A percentile compares a stretch with the other conserved stretches of the same genome.
These are phyloP conservation scores for Conticribra weissflogii DNA, from an alignment of 108 stramenopile genomes.

Conservation along the genomic window DNA sequence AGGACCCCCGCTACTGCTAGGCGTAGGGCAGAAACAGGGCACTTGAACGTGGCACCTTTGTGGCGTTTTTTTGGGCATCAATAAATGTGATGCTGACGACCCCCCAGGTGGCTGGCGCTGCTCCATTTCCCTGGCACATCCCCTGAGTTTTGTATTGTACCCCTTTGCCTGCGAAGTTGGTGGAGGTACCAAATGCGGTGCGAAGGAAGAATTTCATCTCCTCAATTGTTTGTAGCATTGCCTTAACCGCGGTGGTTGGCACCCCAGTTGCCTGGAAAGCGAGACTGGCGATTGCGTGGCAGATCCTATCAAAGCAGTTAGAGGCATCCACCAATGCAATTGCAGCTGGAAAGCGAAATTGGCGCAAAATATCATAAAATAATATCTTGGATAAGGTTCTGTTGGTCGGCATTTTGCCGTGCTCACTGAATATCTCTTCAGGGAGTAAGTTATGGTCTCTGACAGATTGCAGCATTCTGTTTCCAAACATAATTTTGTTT, in stretches of 20 bases:
- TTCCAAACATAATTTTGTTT: conserved; percentile 5
- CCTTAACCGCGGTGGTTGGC: not conserved
- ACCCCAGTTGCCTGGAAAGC: conserved; percentile 24
- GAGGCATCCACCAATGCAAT: conserved; percentile 17
- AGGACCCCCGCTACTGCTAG: conserved; percentile 9
- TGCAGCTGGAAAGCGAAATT: conserved; percentile 1
- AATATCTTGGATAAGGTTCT: too few species aligned
- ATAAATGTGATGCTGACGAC: conserved; percentile 29
- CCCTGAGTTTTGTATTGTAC: conserved; percentile 9
- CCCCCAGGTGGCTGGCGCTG: conserved; percentile 43
- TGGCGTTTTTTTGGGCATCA: conserved; percentile 8
- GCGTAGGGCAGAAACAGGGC: not conserved
- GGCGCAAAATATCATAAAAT: conserved; percentile 11
- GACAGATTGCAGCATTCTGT: conserved; percentile 1
- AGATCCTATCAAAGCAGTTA: conserved; percentile 15
- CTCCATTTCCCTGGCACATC: conserved; percentile 49
- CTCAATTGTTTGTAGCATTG: conserved; percentile 10
- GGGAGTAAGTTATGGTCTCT: not conserved
- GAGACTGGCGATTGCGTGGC: conserved; percentile 9
- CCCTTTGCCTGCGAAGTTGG: not conserved
- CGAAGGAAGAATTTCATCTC: conserved; percentile 17
- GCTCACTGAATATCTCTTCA: too few species aligned
- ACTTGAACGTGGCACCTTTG: conserved; percentile 10
- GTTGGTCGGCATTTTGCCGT: too few species aligned
- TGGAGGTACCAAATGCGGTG: conserved; percentile 23